Evolutionary conservation across 2,329 filamentous ascomycete species (phyloP).

Genomic region (Fusarium mexicanum): DNA sequence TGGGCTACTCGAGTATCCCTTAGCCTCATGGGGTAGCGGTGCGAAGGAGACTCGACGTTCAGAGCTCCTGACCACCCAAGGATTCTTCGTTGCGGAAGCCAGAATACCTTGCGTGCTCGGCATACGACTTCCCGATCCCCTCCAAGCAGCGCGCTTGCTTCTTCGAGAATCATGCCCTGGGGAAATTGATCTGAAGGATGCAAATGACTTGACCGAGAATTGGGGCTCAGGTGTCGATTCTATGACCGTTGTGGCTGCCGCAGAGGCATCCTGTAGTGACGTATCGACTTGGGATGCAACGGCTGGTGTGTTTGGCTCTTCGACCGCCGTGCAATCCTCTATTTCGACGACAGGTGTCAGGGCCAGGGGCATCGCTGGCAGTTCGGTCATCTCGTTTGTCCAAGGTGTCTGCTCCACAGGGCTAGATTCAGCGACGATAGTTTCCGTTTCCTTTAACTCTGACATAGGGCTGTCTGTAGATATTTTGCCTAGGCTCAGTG

Average conservation of each 20-base stretch:
- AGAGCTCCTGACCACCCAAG: conserved; percentile 43
- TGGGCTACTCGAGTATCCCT: conserved; percentile 4
- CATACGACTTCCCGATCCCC: conserved; percentile 38
- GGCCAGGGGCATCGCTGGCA: not conserved
- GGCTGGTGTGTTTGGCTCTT: not conserved
- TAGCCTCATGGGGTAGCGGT: conserved; percentile 43
- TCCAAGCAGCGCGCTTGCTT: conserved; percentile 26
- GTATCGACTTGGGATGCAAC: not conserved
- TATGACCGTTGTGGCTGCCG: not conserved
- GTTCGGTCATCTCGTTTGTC: conserved; percentile 5
- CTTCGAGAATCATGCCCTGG: conserved; percentile 48
- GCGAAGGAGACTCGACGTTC: conserved; percentile 52
- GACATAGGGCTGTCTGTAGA: not conserved
- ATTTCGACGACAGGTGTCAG: not conserved
- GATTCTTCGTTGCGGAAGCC: conserved; percentile 49
- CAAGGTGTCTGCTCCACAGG: conserved; percentile 37
- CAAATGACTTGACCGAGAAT: conserved; percentile 62
- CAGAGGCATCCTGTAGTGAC: conserved; percentile 5
- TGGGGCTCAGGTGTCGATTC: conserved; percentile 57
- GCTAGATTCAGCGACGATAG: not conserved
- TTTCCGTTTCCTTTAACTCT: not conserved
- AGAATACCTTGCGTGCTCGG: conserved; percentile 50
- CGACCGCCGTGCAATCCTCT: not conserved
- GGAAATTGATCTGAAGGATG: conserved; percentile 62
- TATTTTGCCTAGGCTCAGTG: not conserved